Base-by-base conservation (phyloP, 176 grass and related monocot genomes). In the Miscanthus lutarioriparius region DNA sequence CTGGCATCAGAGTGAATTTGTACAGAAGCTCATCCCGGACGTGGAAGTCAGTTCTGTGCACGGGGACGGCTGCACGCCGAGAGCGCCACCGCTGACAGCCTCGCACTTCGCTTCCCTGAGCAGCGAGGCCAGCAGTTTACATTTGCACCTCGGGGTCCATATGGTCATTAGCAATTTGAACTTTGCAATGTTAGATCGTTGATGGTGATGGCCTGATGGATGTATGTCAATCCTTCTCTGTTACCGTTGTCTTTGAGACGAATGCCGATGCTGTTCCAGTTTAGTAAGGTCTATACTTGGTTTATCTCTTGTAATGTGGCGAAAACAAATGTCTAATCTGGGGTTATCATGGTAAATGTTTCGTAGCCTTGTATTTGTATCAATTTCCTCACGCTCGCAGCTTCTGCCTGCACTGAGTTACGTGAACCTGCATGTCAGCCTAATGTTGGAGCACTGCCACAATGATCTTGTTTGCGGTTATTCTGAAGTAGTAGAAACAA, bases 31-130 rank as follows among this genome's bases (percentile, higher is more conserved):
- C 61, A 67, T 89, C 48, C 85, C 89, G 28, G 83, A 74, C 9
- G 91, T 95, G 54, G 82, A 84, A 20, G 87, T 87, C 74, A 98
- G 76, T 39, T 90, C 96, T 1, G 91, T 79, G 84, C 93, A 98
- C 2, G 91, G 85, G 7, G 83, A 83, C 0, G 96, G 93, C 81
- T 95, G 89, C 64, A 98, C 93, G 17, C 89, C 85, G 1, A 89
- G 73, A 15, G 93, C 89, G 9, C 89, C 89, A 11, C 93, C 96
- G 20, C 91, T 98, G 53, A 92, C 89, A 74, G 86, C 87, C 54
- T 89, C 36, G n/a, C 96, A 98, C 49, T 72, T 90, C 76, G 8
- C 27, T 87, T 87, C 7, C 53, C 81, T 7, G 82, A 78, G 41
- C 89, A 82, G 35, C 77, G 89, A 72, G 77, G 85, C 0, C 89